These are phyloP conservation scores for Bruguiera gymnorhiza DNA, from an alignment of 345 rosid species.

Conservation along the genomic window DNA sequence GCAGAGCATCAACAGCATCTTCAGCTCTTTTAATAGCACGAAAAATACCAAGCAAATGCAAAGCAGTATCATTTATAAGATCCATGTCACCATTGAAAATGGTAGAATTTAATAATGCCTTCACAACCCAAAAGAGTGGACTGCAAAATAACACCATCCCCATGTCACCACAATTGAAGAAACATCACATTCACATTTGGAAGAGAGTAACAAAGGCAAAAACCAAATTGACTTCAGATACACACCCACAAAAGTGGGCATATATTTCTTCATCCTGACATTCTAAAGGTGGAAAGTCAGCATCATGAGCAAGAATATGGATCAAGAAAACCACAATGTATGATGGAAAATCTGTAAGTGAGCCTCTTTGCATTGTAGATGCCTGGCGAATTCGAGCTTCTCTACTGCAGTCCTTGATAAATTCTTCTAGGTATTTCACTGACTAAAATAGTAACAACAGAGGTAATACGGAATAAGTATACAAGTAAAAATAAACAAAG, in stretches of 20 bases:
- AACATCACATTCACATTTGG: slow-evolving; percentile 8
- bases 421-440: slow-evolving; percentile 60
- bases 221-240: slow-evolving; percentile 10
- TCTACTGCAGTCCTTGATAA: slow-evolving; percentile 52
- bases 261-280: slow-evolving; percentile 61
- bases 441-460: slow-evolving; percentile 44
- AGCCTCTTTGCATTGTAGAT: slow-evolving; percentile 41
- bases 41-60: slow-evolving; percentile 51
- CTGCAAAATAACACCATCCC: slow-evolving; percentile 46
- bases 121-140: slow-evolving; percentile 62
- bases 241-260: slow-evolving; percentile 67
- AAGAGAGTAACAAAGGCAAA: neutral
- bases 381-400: slow-evolving; percentile 47
- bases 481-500: neutral
- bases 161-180: neutral
- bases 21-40: slow-evolving; percentile 81
- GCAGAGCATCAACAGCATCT: slow-evolving; percentile 66
- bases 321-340: slow-evolving; percentile 71
- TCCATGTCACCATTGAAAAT: slow-evolving; percentile 39
- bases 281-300: slow-evolving; percentile 60
- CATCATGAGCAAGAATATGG: slow-evolving; percentile 79
- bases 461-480: slow-evolving; percentile 13
- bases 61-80: slow-evolving; percentile 40
- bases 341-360: slow-evolving; percentile 60
- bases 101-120: slow-evolving; percentile 43